Conservation (phyloP, 208 protist species). For the Herpetomonas tarakana region DNA sequence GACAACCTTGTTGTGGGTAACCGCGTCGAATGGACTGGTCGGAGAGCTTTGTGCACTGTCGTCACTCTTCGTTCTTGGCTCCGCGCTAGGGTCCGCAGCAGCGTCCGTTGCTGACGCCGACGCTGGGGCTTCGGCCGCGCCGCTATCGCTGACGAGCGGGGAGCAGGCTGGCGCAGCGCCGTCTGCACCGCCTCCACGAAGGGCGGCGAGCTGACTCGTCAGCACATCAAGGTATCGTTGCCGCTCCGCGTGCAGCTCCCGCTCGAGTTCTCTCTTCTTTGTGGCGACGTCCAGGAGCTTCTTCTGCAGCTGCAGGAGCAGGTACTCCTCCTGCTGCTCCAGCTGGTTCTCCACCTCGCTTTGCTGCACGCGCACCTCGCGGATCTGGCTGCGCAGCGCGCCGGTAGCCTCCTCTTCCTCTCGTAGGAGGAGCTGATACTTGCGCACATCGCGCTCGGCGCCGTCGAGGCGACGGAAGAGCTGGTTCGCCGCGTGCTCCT, state of each 20-base stretch:
- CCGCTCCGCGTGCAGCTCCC: conserved; percentile 65
- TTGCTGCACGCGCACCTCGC: conserved; percentile 44
- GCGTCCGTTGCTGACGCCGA: neutral
- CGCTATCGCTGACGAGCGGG: conserved; percentile 4
- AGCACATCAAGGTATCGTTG: conserved; percentile 66
- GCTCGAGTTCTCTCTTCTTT: conserved; percentile 62
- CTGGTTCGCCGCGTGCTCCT: conserved; percentile 75
- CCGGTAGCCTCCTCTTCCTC: conserved; percentile 51
- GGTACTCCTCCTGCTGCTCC: conserved; percentile 65
- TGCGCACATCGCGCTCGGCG: conserved; percentile 48
- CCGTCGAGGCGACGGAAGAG: conserved; percentile 68
- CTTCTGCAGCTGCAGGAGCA: conserved; percentile 60
- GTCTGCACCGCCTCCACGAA: conserved; percentile 28
- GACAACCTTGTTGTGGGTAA: conserved; percentile 30
- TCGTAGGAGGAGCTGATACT: conserved; percentile 36
- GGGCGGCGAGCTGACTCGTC: conserved; percentile 19
- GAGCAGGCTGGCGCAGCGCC: too few species aligned
- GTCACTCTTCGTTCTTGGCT: conserved; percentile 7
- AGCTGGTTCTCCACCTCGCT: conserved; percentile 61
- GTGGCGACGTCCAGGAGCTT: conserved; percentile 62
- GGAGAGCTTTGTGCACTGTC: conserved; percentile 13
- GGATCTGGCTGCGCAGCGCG: conserved; percentile 40
- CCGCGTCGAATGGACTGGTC: conserved; percentile 14
- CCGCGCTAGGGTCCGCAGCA: conserved; percentile 1
- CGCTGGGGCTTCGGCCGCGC: neutral